Conservation (phyloP, 1,284 basidiomycete species). For the Prillingera fragicola region DNA sequence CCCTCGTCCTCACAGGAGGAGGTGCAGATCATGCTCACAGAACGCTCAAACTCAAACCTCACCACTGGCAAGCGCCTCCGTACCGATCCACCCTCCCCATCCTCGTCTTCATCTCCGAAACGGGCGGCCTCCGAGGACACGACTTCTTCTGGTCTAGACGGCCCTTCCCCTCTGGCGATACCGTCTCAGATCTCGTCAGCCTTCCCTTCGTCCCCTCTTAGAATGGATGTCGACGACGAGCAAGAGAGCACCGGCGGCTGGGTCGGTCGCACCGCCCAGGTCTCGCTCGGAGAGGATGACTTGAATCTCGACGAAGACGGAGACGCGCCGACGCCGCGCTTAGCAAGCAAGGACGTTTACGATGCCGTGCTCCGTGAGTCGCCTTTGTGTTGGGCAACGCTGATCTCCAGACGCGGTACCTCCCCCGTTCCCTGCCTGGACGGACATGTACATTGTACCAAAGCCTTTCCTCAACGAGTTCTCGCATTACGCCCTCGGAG, state of each 20-base stretch:
- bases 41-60: not conserved
- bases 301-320: not conserved
- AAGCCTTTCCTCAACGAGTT: conserved; percentile 26
- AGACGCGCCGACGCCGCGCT: not conserved
- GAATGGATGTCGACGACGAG: conserved; percentile 22
- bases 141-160: no score
- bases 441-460: conserved; percentile 39
- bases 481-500: conserved; percentile 25
- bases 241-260: conserved; percentile 19
- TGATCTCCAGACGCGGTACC: conserved; percentile 24
- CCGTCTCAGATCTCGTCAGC: not conserved
- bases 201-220: conserved; percentile 22
- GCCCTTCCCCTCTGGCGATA: not conserved
- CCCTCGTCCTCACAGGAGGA: no score
- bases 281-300: conserved; percentile 25
- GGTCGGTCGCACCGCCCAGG: conserved; percentile 39
- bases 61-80: conserved; percentile 30
- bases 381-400: not conserved
- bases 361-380: conserved; percentile 12
- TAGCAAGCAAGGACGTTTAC: conserved; percentile 3
- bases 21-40: conserved; percentile 12
- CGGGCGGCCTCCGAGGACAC: conserved; percentile 44
- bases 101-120: conserved; percentile 38
- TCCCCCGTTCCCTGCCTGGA: conserved; percentile 28
- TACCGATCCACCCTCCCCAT: conserved; percentile 29